phyloP scores from a whole-genome alignment of 495 filamentous ascomycete genomes.

The Trichoderma orchidacearum region DNA sequence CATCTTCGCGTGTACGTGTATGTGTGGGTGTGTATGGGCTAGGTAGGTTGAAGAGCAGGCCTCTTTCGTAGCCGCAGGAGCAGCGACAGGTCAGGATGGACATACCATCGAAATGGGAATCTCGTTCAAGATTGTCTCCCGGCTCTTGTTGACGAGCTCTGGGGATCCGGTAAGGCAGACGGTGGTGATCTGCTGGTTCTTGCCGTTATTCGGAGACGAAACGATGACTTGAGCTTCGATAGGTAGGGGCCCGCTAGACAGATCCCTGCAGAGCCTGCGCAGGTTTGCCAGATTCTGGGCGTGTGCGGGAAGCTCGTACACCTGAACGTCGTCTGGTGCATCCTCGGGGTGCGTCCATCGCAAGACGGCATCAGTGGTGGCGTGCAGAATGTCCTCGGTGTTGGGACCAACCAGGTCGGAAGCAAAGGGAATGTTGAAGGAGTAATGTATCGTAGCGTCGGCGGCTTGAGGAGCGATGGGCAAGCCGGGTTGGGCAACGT shows the following conservation, averaged over 20 bases:
- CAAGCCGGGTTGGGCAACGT: slow-evolving; percentile 44
- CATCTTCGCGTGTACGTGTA: no score
- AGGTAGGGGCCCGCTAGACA: slow-evolving; percentile 51
- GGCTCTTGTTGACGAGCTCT: slow-evolving; percentile 71
- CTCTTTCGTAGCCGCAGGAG: no score
- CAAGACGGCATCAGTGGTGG: slow-evolving; percentile 64
- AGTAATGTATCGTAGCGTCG: slow-evolving; percentile 55
- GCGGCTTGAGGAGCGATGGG: slow-evolving; percentile 50
- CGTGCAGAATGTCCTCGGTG: slow-evolving; percentile 80
- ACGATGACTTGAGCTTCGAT: slow-evolving; percentile 73
- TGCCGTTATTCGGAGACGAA: slow-evolving; percentile 63
- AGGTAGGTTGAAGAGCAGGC: no score
- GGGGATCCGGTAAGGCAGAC: slow-evolving; percentile 78
- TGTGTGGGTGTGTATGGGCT: no score
- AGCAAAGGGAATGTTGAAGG: slow-evolving; percentile 92
- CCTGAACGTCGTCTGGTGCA: slow-evolving; percentile 64
- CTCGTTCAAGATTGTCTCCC: slow-evolving; percentile 72
- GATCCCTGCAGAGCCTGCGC: slow-evolving; percentile 60
- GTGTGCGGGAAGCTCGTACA: slow-evolving; percentile 81
- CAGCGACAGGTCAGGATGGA: background rate
- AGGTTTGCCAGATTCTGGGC: slow-evolving; percentile 67
- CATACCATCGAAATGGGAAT: slow-evolving; percentile 79
- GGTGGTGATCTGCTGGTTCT: slow-evolving; percentile 68
- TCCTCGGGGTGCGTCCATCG: slow-evolving; percentile 88
- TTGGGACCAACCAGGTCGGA: slow-evolving; percentile 85